Percentiles rank a stretch among this genome's conserved stretches.
Evolutionary conservation across 73 alveolate genomes (phyloP).

Genomic region (Paraurostyla sp.): DNA sequence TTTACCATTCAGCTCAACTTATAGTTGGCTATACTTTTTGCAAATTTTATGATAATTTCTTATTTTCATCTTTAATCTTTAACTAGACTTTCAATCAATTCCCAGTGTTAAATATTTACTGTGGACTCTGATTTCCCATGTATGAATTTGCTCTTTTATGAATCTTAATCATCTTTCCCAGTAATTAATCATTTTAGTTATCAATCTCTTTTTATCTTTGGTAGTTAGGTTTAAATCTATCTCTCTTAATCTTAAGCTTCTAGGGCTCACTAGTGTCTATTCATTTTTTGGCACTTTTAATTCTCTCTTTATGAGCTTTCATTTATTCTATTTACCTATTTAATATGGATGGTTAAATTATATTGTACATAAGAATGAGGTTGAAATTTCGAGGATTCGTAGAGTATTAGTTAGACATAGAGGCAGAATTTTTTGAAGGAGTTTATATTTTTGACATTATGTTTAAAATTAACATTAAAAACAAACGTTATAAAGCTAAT

Average conservation of each 20-base stretch:
- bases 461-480: no score
- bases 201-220: not conserved
- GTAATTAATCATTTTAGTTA: not conserved
- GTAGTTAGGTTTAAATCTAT: constrained; percentile 6
- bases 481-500: no score
- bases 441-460: no score
- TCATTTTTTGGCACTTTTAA: constrained; percentile 7
- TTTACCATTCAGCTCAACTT: constrained; percentile 13
- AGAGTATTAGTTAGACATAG: no score
- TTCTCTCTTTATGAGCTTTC: constrained; percentile 32
- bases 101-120: not conserved
- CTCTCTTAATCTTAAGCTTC: not conserved
- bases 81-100: not conserved
- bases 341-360: not conserved
- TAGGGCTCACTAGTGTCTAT: not conserved
- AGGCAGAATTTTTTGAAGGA: no score
- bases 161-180: not conserved
- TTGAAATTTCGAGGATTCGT: constrained; percentile 7
- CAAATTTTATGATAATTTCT: not conserved
- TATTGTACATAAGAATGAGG: not conserved
- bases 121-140: no score
- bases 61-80: not conserved
- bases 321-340: constrained; percentile 18
- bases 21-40: constrained; percentile 26
- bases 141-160: not conserved